A percentile compares a stretch with the other conserved stretches of the same genome.
Evolutionary conservation across 1,139 yeast genomes (phyloP).

Genomic region (Yamadazyma triangularis): DNA sequence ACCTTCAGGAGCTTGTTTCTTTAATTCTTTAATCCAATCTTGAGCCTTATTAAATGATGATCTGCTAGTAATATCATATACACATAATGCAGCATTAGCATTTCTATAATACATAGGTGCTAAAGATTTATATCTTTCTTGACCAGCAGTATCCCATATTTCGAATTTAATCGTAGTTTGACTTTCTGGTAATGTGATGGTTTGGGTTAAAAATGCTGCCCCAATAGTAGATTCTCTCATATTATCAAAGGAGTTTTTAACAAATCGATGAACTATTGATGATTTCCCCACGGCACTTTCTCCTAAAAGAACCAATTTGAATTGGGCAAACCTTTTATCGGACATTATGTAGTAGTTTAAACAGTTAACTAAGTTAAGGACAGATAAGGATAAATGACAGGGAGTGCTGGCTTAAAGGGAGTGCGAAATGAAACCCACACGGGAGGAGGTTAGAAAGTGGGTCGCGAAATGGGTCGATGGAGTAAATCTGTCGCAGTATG

Average conservation of each 20-base stretch:
- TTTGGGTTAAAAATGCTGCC: constrained; percentile 94
- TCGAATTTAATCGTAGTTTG: constrained; percentile 39
- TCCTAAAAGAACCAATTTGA: constrained; percentile 43
- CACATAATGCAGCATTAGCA: constrained; percentile 38
- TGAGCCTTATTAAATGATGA: constrained; percentile 85
- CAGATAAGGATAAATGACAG: too few species aligned
- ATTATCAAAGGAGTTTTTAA: constrained; percentile 82
- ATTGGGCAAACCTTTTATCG: constrained; percentile 30
- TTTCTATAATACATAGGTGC: constrained; percentile 49
- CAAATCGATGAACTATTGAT: constrained; percentile 43
- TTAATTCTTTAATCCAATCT: constrained; percentile 93
- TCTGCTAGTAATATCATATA: constrained; percentile 29
- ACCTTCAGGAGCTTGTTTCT: constrained; percentile 82
- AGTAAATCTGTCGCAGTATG: too few species aligned
- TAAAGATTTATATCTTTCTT: constrained; percentile 42
- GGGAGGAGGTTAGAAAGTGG: too few species aligned
- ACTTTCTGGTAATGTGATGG: constrained; percentile 47
- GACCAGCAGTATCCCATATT: constrained; percentile 52
- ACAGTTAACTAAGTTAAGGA: too few species aligned
- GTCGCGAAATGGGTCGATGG: too few species aligned
- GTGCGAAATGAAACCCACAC: too few species aligned
- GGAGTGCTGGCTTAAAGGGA: too few species aligned
- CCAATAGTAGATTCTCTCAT: constrained; percentile 94
- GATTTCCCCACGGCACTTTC: constrained; percentile 50
- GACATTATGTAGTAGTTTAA: constrained; percentile 2